A percentile compares a stretch with the other conserved stretches of the same genome.
phyloP scores from a whole-genome alignment of 768 basidiomycete species.

The Pleurotus ostreatus region DNA sequence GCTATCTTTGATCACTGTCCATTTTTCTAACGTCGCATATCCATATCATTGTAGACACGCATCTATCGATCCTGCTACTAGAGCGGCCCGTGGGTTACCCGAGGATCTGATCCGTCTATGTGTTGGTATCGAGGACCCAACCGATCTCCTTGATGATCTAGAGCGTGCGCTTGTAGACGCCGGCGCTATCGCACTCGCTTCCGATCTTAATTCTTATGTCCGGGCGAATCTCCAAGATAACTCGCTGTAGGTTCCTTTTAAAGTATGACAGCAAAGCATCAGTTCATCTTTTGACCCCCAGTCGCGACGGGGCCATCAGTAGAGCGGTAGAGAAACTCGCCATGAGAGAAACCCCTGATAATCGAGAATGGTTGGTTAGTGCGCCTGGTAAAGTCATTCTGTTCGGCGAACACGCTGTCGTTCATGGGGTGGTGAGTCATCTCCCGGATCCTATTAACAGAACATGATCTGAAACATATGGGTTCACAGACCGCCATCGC shows the following conservation, averaged over 20 bases:
- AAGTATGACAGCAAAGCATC: background rate
- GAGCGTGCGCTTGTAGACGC: conserved; percentile 90
- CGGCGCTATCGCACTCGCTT: conserved; percentile 71
- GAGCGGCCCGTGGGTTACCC: conserved; percentile 95
- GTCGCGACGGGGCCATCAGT: conserved; percentile 27
- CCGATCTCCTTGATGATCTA: conserved; percentile 92
- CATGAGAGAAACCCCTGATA: conserved; percentile 25
- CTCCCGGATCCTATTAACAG: conserved; percentile 3
- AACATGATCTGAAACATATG: background rate
- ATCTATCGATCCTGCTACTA: conserved; percentile 92
- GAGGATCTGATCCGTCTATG: conserved; percentile 98
- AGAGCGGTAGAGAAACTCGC: conserved; percentile 70
- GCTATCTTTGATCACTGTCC: conserved; percentile 8
- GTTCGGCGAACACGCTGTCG: conserved; percentile 98
- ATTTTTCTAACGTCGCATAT: conserved; percentile 11
- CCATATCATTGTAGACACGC: conserved; percentile 64
- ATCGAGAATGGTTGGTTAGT: conserved; percentile 78
- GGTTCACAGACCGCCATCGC: conserved; percentile 81
- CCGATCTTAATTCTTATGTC: conserved; percentile 44
- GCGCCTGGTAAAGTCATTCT: conserved; percentile 98
- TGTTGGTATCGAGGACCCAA: conserved; percentile 95
- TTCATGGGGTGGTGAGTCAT: conserved; percentile 85
- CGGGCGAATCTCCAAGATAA: conserved; percentile 25
- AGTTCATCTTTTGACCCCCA: background rate
- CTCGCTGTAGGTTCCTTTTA: conserved; percentile 2